Evolutionary conservation across 2,329 filamentous ascomycete genomes (phyloP), one percentile per base, ranked within the genome.

Genomic region (Exophiala aquamarina): DNA sequence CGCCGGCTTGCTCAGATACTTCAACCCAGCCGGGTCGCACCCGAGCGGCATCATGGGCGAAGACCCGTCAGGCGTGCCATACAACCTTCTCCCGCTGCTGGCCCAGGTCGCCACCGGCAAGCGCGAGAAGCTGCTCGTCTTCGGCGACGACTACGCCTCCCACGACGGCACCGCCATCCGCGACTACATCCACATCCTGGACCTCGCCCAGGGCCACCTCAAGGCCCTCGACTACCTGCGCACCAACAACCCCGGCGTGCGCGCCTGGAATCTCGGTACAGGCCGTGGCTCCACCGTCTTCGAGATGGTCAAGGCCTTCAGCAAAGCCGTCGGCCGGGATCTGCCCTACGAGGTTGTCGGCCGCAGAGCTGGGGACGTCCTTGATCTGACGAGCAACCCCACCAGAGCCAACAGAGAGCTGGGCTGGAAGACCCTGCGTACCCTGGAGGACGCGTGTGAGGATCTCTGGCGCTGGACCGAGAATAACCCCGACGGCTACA

Each of bases 1-100:
- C 70, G 93, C 82, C 47, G 93, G 92, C 33, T 76, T 97, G 57
- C 78, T 98, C 61, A 83, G 93, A 61, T 98, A 98, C 76, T 98
- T 98, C 78, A 98, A 98, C 79, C 93, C 93, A 21, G 89, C 87
- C 48, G 93, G 93, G 62, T 86, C 90, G 47, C 93, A 98, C 71
- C 93, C 94, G 38, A 92, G 83, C 62, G 94, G 93, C 47, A 83
- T 98, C 69, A 95, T 98, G 90, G 93, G 93, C 60, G 93, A 98
- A 75, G 93, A 98, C 70, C 93, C 93, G 36, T 86, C 95, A 68
- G 93, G 93, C 50, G 82, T 96, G 17, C 93, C 93, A 1, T 97
- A 89, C 79, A 98, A 98, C 75, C 78, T 98, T 55, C 82, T 98
- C 34, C 93, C 93, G 14, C 78, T 98, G 50, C 81, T 98, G 18